These are phyloP conservation scores for Globisporangium emineosum DNA, from an alignment of 352 stramenopile genomes.

Conservation along the genomic window DNA sequence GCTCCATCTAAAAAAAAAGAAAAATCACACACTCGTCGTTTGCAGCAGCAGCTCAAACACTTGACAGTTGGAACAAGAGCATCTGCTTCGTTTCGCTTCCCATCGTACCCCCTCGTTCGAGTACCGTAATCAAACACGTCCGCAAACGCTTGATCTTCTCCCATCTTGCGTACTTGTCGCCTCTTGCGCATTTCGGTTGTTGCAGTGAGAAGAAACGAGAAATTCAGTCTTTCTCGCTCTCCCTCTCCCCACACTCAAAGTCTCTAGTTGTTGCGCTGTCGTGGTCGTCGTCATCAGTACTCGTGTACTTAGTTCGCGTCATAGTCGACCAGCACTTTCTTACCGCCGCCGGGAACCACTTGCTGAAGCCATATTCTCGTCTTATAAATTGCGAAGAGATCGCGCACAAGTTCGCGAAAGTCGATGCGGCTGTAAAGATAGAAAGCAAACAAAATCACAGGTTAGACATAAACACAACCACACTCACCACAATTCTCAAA, in stretches of 20 bases:
- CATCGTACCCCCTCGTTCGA: not conserved
- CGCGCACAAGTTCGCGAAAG: constrained; percentile 96
- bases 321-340: constrained; percentile 59
- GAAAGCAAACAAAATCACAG: constrained; percentile 4
- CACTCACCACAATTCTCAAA: too few species aligned
- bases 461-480: constrained; percentile 1
- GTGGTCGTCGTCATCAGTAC: constrained; percentile 12
- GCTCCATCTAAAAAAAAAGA: constrained; percentile 12
- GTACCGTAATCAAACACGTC: not conserved
- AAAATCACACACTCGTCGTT: not conserved
- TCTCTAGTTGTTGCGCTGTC: not conserved
- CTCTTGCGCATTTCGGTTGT: not conserved
- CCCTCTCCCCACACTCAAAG: not conserved
- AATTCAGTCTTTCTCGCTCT: not conserved
- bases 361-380: constrained; percentile 98
- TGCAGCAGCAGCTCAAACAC: not conserved
- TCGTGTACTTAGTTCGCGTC: constrained; percentile 44
- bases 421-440: constrained; percentile 86
- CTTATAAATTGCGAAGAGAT: constrained; percentile 99
- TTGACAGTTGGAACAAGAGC: not conserved
- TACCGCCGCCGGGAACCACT: constrained; percentile 74
- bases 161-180: not conserved
- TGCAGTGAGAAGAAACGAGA: not conserved
- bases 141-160: not conserved
- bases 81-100: not conserved